Evolutionary conservation across 1,139 yeast species (phyloP).

Genomic region (Lodderomyces jiufengensis): DNA sequence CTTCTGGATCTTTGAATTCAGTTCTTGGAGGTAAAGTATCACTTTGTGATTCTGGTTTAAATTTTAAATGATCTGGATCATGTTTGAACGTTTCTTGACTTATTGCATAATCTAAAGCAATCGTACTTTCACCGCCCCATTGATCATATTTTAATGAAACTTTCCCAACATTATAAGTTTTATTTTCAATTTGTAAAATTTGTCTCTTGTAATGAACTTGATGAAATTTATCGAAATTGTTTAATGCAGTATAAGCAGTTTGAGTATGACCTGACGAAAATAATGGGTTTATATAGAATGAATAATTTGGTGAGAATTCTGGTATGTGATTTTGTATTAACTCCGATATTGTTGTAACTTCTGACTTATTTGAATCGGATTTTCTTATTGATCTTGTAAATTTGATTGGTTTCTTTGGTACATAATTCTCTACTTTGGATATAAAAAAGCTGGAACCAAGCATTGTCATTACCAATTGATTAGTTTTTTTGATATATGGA

Average conservation of each 20-base stretch:
- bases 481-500: neutral
- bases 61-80: slow-evolving; percentile 25
- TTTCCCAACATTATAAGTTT: slow-evolving; percentile 26
- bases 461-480: slow-evolving; percentile 1
- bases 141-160: slow-evolving; percentile 36
- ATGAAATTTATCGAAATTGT: slow-evolving; percentile 34
- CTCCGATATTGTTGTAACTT: slow-evolving; percentile 19
- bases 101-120: slow-evolving; percentile 42
- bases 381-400: slow-evolving; percentile 15
- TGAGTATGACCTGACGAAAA: slow-evolving; percentile 43
- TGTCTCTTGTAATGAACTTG: slow-evolving; percentile 38
- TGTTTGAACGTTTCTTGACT: slow-evolving; percentile 8
- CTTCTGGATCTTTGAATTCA: slow-evolving; percentile 32
- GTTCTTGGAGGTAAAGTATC: slow-evolving; percentile 43
- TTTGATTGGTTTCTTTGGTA: slow-evolving; percentile 26
- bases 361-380: slow-evolving; percentile 1
- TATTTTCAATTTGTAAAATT: slow-evolving; percentile 31
- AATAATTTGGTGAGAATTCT: slow-evolving; percentile 30
- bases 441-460: slow-evolving; percentile 15
- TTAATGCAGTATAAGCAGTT: slow-evolving; percentile 44
- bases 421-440: slow-evolving; percentile 25
- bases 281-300: slow-evolving; percentile 36
- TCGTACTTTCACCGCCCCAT: slow-evolving; percentile 41
- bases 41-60: slow-evolving; percentile 34
- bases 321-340: slow-evolving; percentile 29